Conservation (phyloP, 306 rosid genomes). For the Cucumis hystrix region DNA sequence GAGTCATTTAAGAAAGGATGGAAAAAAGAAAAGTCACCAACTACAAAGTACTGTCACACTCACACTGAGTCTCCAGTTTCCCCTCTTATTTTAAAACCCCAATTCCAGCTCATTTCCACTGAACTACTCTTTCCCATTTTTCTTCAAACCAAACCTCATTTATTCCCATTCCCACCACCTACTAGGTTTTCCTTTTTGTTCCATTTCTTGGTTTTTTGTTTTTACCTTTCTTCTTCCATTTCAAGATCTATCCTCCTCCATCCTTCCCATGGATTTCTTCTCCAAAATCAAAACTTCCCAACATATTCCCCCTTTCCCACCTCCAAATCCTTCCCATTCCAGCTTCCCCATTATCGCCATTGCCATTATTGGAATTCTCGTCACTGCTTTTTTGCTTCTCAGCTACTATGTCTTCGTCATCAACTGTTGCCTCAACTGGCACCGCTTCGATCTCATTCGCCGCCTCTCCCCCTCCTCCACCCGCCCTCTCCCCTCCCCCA, state of each 20-base stretch:
- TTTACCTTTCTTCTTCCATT: conserved; percentile 1
- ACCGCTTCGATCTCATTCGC: conserved; percentile 65
- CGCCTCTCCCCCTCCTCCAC: conserved; percentile 52
- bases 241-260: conserved; percentile 33
- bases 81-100: not conserved
- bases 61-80: not conserved
- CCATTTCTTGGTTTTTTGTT: not conserved
- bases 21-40: not conserved
- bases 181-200: not conserved
- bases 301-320: conserved; percentile 32
- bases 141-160: conserved; percentile 3
- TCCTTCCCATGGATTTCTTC: conserved; percentile 44
- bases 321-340: conserved; percentile 29
- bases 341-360: conserved; percentile 87
- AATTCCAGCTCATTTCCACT: conserved; percentile 6
- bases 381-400: conserved; percentile 76
- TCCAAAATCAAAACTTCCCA: conserved; percentile 33
- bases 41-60: conserved; percentile 9
- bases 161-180: conserved; percentile 7
- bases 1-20: not conserved
- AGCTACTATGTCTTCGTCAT: conserved; percentile 89
- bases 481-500: conserved; percentile 18
- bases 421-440: conserved; percentile 97
- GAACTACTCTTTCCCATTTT: not conserved
- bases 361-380: conserved; percentile 78